Base-by-base conservation (phyloP, 352 stramenopile genomes). In the Pythium utonaiense region DNA sequence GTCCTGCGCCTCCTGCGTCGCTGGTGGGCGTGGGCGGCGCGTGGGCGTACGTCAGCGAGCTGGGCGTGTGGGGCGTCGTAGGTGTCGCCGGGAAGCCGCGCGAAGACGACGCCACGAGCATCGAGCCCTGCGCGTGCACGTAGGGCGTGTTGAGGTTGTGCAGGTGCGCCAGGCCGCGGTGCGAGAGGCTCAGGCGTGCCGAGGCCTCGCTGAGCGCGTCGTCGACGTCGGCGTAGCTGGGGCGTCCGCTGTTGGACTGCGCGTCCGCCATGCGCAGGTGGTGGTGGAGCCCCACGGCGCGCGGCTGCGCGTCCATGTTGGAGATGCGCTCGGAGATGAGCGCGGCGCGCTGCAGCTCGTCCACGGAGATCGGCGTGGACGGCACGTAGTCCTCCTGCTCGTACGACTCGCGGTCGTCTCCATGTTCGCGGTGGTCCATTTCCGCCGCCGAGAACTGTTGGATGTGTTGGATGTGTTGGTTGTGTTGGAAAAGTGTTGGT, bases 281-380 rank as follows among this genome's bases (percentile, higher is more conserved):
- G 53, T 62, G 60, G 27, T 56, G 49, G 41, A 69, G 54, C 6
- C 54, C 62, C 22, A 69, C 55, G 30, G 62, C 50, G 21, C 36
- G 62, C 22, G 62, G 42, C 41, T 64, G 62, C 8, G 57, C n/a
- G 56, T 62, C 36, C n/a, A 62, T 50, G 41, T 38, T 60, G 14
- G 57, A 60, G 33, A 70, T 66, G 19, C 64, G 57, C 64, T 66
- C 47, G 9, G 57, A 63, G 64, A 70, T 70, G 4, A 70, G 45
- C 30, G 64, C 64, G 7, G 64, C 64, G 47, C 64, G 64, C 51
- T 66, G 52, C 24, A 60, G 30, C 47, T 70, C 64, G 47, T 66
- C 64, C 34, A 50, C 2, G 2, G 64, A 66, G 53, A 70, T 70
- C 17, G 62, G 50, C 31, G 55, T 69, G 16, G 49, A 64, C 47